Evolutionary conservation across 345 rosid genomes (phyloP).

Genomic region (Pistacia integerrima): DNA sequence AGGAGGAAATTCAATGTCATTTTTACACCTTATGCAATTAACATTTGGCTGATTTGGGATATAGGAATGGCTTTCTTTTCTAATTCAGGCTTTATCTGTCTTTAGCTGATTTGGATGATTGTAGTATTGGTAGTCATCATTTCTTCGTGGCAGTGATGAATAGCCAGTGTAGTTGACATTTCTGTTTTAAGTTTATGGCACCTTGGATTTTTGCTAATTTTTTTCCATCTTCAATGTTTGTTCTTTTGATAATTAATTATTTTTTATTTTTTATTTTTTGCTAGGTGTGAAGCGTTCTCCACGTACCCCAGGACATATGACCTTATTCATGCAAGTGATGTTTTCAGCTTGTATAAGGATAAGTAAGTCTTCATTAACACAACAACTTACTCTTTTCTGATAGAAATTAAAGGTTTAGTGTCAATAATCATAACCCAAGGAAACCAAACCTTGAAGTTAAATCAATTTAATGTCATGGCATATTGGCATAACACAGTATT

Average conservation of each 20-base stretch:
- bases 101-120: not conserved
- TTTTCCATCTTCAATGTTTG: slow-evolving; percentile 4
- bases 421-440: not conserved
- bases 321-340: slow-evolving; percentile 61
- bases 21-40: not conserved
- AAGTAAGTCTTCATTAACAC: slow-evolving; percentile 38
- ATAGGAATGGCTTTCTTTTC: not conserved
- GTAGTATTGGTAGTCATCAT: not conserved
- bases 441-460: not conserved
- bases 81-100: not conserved
- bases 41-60: not conserved
- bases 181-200: not conserved
- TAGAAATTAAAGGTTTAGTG: not conserved
- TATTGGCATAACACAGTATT: not conserved
- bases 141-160: no score
- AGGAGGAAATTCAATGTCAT: not conserved
- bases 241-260: not conserved
- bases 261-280: not conserved
- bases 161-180: not conserved
- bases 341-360: slow-evolving; percentile 63
- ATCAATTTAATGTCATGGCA: not conserved
- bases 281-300: slow-evolving; percentile 78
- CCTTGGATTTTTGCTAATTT: not conserved
- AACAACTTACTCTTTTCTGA: not conserved
- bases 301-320: slow-evolving; percentile 82